Base-by-base conservation (phyloP, 768 basidiomycete genomes). In the Boletus huronensis region DNA sequence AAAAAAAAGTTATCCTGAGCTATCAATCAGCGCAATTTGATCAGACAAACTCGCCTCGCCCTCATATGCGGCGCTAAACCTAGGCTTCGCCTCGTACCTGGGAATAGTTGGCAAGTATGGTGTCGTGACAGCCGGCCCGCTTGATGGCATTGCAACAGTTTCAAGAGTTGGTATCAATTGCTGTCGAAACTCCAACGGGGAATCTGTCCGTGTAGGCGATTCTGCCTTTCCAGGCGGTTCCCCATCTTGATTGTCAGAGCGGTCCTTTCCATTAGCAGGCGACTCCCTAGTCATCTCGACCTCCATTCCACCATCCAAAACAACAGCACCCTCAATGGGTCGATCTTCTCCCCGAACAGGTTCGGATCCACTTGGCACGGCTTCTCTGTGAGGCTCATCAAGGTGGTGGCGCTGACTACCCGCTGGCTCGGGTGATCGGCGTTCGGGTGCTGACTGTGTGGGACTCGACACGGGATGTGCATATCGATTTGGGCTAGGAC, bases 71-170 rank as follows among this genome's bases (percentile, higher is more conserved):
- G 44, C 57, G 46, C 67, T 71, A 58, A 68, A 64, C 52, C 62
- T 73, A 8, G 63, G 60, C 34, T 63, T 62, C 32, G 59, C 55
- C 13, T 66, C 66, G 39, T 61, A 64, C 21, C 58, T 54, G n/a
- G 75, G 70, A 52, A 76, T 67, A 25, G 28, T 32, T 23, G 75
- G 75, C 14, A 73, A 41, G 48, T 61, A 70, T 1, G 69, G 69
- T 40, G 60, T 59, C n/a, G 58, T 72, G 43, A 64, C 63, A 36
- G 31, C 50, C 32, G 25, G 52, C 28, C 65, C 65, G 32, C 42
- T 55, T 57, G 68, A 49, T 36, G 54, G 3, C 42, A 29, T 40
- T 17, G 38, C 54, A 38, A 39, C 61, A 28, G 61, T 55, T 53
- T 65, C 64, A 46, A 46, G 17, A 39, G 39, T 26, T 43, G 54